Evolutionary conservation across 805 yeast species (phyloP), one percentile per base, ranked within the genome.

Genomic region (Yamadazyma tumulicola): DNA sequence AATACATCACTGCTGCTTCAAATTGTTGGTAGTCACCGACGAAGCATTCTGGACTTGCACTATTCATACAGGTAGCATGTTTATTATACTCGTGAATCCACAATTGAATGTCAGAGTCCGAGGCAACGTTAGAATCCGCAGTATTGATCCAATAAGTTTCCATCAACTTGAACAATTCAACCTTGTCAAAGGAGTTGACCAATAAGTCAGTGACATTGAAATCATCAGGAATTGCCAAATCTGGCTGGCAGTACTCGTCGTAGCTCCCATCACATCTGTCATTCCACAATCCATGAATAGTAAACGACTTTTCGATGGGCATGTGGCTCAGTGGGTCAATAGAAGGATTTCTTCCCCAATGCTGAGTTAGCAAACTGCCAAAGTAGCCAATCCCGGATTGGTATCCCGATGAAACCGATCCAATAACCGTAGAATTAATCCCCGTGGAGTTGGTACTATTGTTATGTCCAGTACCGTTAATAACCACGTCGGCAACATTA

Each of bases 1-100:
- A 64, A 36, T 57, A 51, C 24, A 46, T 42, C 34, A 63, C 56
- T 8, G 67, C 46, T 23, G 55, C 51, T 26, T 53, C 55, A 46
- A 48, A 60, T 20, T 41, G 35, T 11, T 35, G 32, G 25, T 47
- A 49, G 8, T 34, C 23, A 12, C 49, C 49, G 7, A 55, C 61
- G 57, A 87, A 88, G 57, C 97, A 89, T 4, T 57, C 47, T 3
- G 93, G 85, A 37, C 72, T 75, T 29, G 89, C 64, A 1, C 96
- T 87, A 31, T 80, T 75, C 72, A 88, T 79, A 61, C 97, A 89
- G 7, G 96, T 87, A 16, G 89, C 97, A 55, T 89, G 97, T 56
- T 89, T 89, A 64, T 89, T 88, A 70, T 75, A 89, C 59, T 89
- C 97, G 59, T 89, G 96, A 22, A 74, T 69, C 97, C 97, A 89